These are phyloP conservation scores for Spathaspora gorwiae DNA, from an alignment of 805 yeast genomes.

Conservation along the genomic window DNA sequence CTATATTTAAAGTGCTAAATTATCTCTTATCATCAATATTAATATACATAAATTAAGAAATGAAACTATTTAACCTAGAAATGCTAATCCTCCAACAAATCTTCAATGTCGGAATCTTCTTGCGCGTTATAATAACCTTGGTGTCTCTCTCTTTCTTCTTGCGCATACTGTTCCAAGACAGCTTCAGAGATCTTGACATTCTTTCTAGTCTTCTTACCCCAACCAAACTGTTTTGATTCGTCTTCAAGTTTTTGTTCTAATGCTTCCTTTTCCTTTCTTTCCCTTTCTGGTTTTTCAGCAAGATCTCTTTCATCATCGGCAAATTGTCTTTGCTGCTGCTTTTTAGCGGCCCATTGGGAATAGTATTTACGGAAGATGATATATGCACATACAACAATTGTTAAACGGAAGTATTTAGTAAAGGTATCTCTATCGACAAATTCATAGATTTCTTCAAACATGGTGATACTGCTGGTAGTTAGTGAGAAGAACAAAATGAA, in stretches of 20 bases:
- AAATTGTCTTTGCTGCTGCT: conserved; percentile 46
- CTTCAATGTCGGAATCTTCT: conserved; percentile 67
- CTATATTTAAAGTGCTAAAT: no score
- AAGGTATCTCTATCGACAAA: conserved; percentile 38
- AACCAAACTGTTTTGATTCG: conserved; percentile 57
- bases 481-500: no score
- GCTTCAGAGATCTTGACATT: conserved; percentile 53
- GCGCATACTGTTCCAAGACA: conserved; percentile 43
- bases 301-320: conserved; percentile 44
- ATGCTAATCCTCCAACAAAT: conserved; percentile 53
- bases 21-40: neutral
- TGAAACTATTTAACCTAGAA: neutral
- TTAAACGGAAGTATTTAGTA: conserved; percentile 43
- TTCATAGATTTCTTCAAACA: conserved; percentile 23
- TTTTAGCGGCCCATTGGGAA: conserved; percentile 51
- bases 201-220: conserved; percentile 74
- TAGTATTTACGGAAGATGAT: conserved; percentile 53
- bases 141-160: conserved; percentile 35
- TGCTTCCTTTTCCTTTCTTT: conserved; percentile 32
- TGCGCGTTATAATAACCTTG: conserved; percentile 45
- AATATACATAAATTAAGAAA: neutral
- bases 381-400: conserved; percentile 60
- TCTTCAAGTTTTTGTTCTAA: conserved; percentile 21
- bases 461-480: neutral
- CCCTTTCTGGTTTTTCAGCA: conserved; percentile 29